Conservation (phyloP, 2,329 filamentous ascomycete genomes). For the Didymella pinodella region DNA sequence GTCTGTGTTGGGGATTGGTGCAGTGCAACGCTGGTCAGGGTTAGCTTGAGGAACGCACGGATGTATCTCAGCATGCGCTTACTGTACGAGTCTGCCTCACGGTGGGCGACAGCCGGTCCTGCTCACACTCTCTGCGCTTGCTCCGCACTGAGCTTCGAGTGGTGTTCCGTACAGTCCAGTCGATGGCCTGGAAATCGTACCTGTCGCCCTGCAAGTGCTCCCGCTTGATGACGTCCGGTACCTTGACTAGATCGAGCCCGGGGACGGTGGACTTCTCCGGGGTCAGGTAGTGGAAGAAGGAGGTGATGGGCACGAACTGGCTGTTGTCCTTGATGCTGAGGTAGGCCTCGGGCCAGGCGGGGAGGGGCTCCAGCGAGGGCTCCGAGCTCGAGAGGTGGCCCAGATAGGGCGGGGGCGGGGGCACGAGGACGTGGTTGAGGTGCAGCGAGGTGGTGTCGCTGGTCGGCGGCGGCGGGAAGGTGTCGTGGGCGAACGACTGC, state of each 20-base stretch:
- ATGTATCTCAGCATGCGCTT: conserved; percentile 1
- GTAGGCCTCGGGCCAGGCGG: conserved; percentile 38
- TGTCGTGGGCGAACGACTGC: conserved; percentile 24
- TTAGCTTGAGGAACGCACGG: neutral
- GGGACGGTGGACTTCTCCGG: conserved; percentile 26
- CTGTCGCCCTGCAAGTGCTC: conserved; percentile 46
- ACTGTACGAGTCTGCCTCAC: conserved; percentile 33
- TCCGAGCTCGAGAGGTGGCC: conserved; percentile 28
- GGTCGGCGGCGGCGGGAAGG: conserved; percentile 13
- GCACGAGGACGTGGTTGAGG: conserved; percentile 25
- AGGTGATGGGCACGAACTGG: conserved; percentile 40
- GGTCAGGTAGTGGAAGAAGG: conserved; percentile 38
- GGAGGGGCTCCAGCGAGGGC: conserved; percentile 33
- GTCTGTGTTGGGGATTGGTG: conserved; percentile 52
- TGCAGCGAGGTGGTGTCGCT: conserved; percentile 25
- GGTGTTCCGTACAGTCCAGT: conserved; percentile 47
- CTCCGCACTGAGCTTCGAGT: conserved; percentile 36
- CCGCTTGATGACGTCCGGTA: conserved; percentile 39
- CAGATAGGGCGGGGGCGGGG: conserved; percentile 22
- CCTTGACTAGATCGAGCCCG: conserved; percentile 35
- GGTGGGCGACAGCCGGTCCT: conserved; percentile 28
- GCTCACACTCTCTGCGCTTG: conserved; percentile 37
- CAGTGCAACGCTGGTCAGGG: conserved; percentile 18
- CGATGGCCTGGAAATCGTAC: conserved; percentile 51
- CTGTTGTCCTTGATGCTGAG: conserved; percentile 40